Evolutionary conservation across 495 filamentous ascomycete species (phyloP), one percentile per base, ranked within the genome.

Genomic region (Xylaria scruposa): DNA sequence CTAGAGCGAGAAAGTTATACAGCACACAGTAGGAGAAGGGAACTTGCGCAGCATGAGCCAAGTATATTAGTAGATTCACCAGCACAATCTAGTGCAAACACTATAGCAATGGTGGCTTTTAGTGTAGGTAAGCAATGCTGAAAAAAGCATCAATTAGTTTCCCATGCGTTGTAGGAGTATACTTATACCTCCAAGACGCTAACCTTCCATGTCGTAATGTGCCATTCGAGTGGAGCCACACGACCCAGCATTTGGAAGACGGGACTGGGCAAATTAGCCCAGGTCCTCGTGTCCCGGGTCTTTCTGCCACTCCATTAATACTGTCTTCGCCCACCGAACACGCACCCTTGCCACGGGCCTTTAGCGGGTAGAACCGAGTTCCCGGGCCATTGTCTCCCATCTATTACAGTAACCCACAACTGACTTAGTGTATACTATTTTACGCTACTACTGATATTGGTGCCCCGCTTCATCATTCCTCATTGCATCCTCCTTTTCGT

Each of bases 331-430:
- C 49, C 64, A 54, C 47, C 64, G 64, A 54, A n/a, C 49, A 44
- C 33, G 33, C 49, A 56, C 33, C 31, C 65, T 67, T 67, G 47
- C 49, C 64, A 54, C 64, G 31, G 64, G n/a, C 36, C 44, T 17
- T 67, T 38, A 12, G 15, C 63, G 65, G 65, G 49, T 67, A 67
- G 65, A 67, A 56, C 65, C 65, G 65, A 67, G 65, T 67, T 36
- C 47, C 56, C 36, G 64, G 65, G 65, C 31, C 31, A 31, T 54
- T 38, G 7, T 67, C 29, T 56, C 31, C 31, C 19, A 38, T 44
- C 47, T 53, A 66, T 66, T 31, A 31, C 29, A 31, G 29, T 31
- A 31, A 3, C 29, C 29, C 29, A 31, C 29, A 31, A 53, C 31
- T 7, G 3, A 38, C 36, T 8, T 38, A 38, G 36, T 38, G 6